A percentile compares a stretch with the other conserved stretches of the same genome.
Evolutionary conservation across 768 basidiomycete genomes (phyloP).

Genomic region (Leucocoprinus birnbaumii): DNA sequence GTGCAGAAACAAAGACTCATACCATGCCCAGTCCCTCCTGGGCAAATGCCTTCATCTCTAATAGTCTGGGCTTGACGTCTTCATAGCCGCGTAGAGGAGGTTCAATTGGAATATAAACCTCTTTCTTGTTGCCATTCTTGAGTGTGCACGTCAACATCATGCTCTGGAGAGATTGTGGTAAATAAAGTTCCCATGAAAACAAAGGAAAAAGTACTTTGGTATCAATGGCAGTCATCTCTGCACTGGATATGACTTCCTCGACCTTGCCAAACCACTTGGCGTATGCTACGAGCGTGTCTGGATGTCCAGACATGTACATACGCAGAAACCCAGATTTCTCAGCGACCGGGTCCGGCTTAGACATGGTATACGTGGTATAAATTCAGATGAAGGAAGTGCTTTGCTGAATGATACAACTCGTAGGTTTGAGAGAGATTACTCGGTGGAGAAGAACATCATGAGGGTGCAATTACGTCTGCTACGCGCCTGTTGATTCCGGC

Average conservation of each 20-base stretch:
- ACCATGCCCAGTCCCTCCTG: conserved; percentile 83
- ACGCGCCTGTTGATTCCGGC: no score
- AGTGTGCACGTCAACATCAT: conserved; percentile 69
- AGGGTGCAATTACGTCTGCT: no score
- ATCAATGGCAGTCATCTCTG: conserved; percentile 70
- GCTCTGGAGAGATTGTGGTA: conserved; percentile 36
- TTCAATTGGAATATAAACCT: conserved; percentile 56
- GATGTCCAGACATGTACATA: conserved; percentile 85
- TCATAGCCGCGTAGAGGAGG: conserved; percentile 75
- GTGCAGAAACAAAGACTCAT: conserved; percentile 17
- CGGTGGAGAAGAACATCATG: no score
- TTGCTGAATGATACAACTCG: no score
- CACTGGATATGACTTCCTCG: conserved; percentile 48
- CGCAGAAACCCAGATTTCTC: conserved; percentile 73
- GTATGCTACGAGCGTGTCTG: conserved; percentile 82
- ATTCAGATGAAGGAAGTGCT: no score
- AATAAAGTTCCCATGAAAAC: background rate
- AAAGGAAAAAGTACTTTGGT: conserved; percentile 44
- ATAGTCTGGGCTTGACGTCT: conserved; percentile 76
- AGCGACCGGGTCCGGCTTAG: conserved; percentile 62
- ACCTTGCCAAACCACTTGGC: conserved; percentile 76
- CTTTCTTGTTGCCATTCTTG: conserved; percentile 43
- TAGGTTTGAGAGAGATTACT: no score
- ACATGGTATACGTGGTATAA: background rate
- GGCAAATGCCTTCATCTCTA: conserved; percentile 78